Evolutionary conservation across 2,329 filamentous ascomycete genomes (phyloP), one percentile per base, ranked within the genome.

Genomic region (Cercospora sojina): DNA sequence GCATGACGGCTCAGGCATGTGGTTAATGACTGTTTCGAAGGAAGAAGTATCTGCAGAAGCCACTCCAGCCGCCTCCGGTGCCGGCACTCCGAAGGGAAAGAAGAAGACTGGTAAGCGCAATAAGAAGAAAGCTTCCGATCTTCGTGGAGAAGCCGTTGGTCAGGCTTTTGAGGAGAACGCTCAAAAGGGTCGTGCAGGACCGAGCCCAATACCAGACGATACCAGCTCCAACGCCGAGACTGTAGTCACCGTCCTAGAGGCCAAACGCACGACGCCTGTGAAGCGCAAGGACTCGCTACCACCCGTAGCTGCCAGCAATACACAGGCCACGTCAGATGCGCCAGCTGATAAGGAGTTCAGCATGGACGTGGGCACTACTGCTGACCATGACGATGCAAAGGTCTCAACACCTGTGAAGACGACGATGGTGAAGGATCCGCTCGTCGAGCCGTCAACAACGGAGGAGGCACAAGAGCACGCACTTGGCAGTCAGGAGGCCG

Each of bases 21-120:
- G 16, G 13, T 23, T 13, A 13, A 16, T 13, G 16, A 20, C 20
- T n/a, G 16, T 23, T 20, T 12, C 27, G 31, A 43, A 31, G 10
- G 60, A 63, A 2, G 55, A 49, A 13, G 27, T 32, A 5, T 69
- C 67, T 35, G 59, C 63, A 13, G 65, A 70, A 27, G 64, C 66
- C 2, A 70, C 71, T 4, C 65, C 70, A 5, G 69, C 64, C 5
- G 62, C 62, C 23, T 74, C 73, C 25, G 66, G 59, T 18, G 31
- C 67, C 13, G 68, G 58, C 18, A 70, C 72, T 10, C 70, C 71
- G 2, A 72, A 70, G 62, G 65, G 60, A 25, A 68, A 67, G 53
- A 64, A 64, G 53, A 67, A 67, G 35, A 62, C 60, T 31, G 47
- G 56, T 20, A 63, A 62, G 35, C 67, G 66, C 43, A 66, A 64